phyloP scores from a whole-genome alignment of 495 filamentous ascomycete genomes.

The Tuber magnatum region DNA sequence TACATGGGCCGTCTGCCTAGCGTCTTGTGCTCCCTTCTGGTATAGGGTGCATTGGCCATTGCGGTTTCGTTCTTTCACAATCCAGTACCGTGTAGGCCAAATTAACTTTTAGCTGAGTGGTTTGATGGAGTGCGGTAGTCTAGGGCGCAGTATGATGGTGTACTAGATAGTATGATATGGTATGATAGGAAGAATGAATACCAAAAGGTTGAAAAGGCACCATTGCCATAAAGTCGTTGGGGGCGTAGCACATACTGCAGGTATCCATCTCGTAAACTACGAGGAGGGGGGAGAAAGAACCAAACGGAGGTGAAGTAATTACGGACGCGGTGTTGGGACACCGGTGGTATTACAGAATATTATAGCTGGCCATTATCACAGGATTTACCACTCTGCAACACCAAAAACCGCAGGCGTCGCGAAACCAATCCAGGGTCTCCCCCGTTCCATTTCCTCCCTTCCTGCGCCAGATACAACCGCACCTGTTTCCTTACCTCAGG shows the following conservation, averaged over 20 bases:
- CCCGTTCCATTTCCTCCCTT: not conserved
- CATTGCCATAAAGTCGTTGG: not conserved
- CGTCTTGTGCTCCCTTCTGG: not conserved
- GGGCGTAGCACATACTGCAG: not conserved
- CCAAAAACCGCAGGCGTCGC: not conserved
- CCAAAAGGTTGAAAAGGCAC: not conserved
- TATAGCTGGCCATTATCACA: not conserved
- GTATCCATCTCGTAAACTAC: not conserved
- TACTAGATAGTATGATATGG: not conserved
- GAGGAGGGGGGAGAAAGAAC: not conserved
- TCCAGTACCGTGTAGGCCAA: not conserved
- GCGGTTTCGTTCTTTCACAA: not conserved
- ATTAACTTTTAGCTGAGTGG: not conserved
- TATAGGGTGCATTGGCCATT: not conserved
- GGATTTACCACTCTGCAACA: not conserved
- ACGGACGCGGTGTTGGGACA: not conserved
- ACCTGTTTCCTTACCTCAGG: not conserved
- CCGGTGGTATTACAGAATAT: not conserved
- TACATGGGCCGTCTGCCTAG: not conserved
- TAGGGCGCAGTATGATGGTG: not conserved
- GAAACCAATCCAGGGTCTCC: not conserved
- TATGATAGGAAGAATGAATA: not conserved
- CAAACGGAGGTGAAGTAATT: not conserved
- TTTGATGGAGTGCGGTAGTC: not conserved
- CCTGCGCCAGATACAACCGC: not conserved